Percentiles rank a stretch among this genome's conserved stretches.
phyloP scores from a whole-genome alignment of 192 early-diverging fungal genomes.

The Podila epicladia region DNA sequence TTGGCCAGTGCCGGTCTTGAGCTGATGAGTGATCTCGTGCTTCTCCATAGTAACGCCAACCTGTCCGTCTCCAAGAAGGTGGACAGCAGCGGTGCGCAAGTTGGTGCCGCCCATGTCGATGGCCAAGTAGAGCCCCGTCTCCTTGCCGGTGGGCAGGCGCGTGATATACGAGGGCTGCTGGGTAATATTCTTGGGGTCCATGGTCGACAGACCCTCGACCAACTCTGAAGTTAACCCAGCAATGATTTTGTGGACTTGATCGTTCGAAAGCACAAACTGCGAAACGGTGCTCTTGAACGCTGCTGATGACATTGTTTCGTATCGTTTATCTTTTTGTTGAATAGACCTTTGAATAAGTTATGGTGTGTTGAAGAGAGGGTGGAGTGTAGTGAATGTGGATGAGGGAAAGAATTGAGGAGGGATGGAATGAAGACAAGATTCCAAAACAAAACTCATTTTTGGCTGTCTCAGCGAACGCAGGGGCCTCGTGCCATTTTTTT shows the following conservation, averaged over 20 bases:
- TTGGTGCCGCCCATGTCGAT: conserved; percentile 94
- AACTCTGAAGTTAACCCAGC: neutral
- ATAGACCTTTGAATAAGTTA: too few relatives aligned
- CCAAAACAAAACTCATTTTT: neutral
- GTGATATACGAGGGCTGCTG: conserved; percentile 93
- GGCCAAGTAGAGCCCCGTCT: conserved; percentile 84
- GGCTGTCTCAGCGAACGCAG: neutral
- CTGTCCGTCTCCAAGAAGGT: conserved; percentile 78
- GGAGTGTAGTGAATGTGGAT: neutral
- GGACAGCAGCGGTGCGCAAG: conserved; percentile 83
- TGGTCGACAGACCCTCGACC: conserved; percentile 33
- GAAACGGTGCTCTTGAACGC: neutral
- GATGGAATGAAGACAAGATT: neutral
- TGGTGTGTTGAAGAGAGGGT: neutral
- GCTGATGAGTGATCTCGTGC: conserved; percentile 66
- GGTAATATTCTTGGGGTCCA: conserved; percentile 39
- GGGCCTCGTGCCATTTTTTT: neutral
- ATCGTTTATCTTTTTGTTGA: neutral
- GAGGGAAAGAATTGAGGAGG: neutral
- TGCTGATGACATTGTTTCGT: neutral
- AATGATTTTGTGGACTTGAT: conserved; percentile 1
- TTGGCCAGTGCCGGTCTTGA: conserved; percentile 75
- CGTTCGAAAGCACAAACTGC: conserved; percentile 1
- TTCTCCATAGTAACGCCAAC: conserved; percentile 60
- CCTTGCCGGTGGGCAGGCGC: conserved; percentile 76